Percentiles rank a stretch among this genome's conserved stretches.
Evolutionary conservation across 345 rosid species (phyloP).

Genomic region (Eucalyptus guilfoylei): DNA sequence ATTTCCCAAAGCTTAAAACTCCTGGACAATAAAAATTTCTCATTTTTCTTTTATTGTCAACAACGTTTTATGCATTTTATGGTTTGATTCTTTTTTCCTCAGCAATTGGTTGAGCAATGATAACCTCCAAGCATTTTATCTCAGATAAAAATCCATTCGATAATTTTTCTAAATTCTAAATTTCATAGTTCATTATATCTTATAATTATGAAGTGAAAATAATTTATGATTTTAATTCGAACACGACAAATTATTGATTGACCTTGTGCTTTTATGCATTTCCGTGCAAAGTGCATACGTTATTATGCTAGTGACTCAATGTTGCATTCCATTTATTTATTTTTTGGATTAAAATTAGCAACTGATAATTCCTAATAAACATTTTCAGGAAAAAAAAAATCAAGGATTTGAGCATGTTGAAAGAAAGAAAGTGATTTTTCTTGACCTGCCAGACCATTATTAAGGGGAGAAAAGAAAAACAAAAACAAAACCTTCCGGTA

Average conservation of each 20-base stretch:
- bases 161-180: neutral
- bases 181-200: neutral
- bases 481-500: neutral
- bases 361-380: neutral
- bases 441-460: neutral
- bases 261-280: neutral
- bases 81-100: neutral
- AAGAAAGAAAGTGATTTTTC: neutral
- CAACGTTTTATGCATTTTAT: neutral
- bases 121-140: neutral
- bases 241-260: accelerated
- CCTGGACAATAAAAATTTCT: neutral
- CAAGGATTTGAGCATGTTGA: neutral
- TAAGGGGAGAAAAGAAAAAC: accelerated
- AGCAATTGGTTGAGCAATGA: neutral
- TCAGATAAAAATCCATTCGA: neutral
- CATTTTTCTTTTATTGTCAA: neutral
- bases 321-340: neutral
- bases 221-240: neutral
- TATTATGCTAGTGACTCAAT: neutral
- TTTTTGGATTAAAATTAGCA: neutral
- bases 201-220: neutral
- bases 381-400: neutral
- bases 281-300: accelerated
- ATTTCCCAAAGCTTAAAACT: neutral